These are phyloP conservation scores for Podaxis sp. DNA, from an alignment of 768 basidiomycete genomes.

Conservation along the genomic window DNA sequence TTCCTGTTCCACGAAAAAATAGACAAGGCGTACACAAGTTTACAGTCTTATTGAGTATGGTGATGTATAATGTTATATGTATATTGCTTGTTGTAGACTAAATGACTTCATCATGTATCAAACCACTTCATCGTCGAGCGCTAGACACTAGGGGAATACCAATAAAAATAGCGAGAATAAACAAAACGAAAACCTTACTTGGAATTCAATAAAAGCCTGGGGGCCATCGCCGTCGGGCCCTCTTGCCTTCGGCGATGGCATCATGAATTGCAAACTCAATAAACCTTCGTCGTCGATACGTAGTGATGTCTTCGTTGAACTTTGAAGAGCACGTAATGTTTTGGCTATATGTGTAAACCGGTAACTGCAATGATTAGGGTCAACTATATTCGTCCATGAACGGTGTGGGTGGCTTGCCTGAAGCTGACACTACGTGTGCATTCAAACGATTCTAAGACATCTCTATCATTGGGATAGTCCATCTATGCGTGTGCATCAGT, in stretches of 20 bases:
- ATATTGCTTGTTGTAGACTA: neutral
- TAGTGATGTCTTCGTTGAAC: constrained; percentile 83
- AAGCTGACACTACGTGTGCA: constrained; percentile 64
- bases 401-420: constrained; percentile 44
- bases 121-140: constrained; percentile 24
- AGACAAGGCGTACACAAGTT: neutral
- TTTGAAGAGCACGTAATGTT: constrained; percentile 71
- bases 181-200: constrained; percentile 58
- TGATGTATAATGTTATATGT: neutral
- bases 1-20: neutral
- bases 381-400: neutral
- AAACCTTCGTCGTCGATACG: constrained; percentile 81
- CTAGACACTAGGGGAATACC: constrained; percentile 31
- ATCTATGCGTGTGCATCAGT: constrained; percentile 48
- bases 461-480: constrained; percentile 92
- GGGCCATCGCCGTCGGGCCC: constrained; percentile 30
- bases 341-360: constrained; percentile 73
- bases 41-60: neutral
- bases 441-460: constrained; percentile 88
- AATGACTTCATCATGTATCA: neutral
- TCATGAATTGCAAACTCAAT: constrained; percentile 86
- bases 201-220: constrained; percentile 82
- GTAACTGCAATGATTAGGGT: constrained; percentile 51
- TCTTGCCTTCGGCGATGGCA: constrained; percentile 52
- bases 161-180: neutral